Base-by-base conservation (phyloP, 139 green algal genomes). In the Haematococcus sp. region DNA sequence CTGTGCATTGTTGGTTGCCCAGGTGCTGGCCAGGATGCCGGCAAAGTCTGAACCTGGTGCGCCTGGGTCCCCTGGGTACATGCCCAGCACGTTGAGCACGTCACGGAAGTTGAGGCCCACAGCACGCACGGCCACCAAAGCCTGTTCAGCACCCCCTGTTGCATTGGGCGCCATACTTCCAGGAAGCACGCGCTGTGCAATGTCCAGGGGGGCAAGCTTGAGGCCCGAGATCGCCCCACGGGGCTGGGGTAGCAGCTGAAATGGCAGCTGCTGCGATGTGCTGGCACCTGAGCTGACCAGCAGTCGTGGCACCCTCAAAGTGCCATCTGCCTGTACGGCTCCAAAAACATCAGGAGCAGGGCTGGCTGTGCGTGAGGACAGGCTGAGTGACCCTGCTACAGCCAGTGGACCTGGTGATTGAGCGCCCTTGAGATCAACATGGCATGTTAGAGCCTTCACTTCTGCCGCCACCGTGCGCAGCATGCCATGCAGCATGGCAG, bases 101-200 rank as follows among this genome's bases (percentile, higher is more conserved):
- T 94, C 90, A 56, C 90, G 78, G 90, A 96, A 97, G 79, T 97
- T 97, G 56, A 97, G 73, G 2, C 92, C 92, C 33, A 97, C 87
- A 17, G 91, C 92, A 54, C 77, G 80, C 9, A 97, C 90, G 9
- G 73, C 65, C 35, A 96, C 32, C 33, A 82, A 55, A 34, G 90
- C 51, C 59, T 84, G 80, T n/a, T 69, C 84, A 0, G 66, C n/a
- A n/a, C n/a, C n/a, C n/a, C n/a, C 23, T 72, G 32, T 31, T 56
- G 22, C 33, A 69, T n/a, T n/a, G 46, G 56, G n/a, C 25, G 15
- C 52, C 52, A 60, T 60, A 9, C 31, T 27, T 46, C 31, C 34
- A 74, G 59, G 19, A 54, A 25, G 20, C 20, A 27, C 68, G 28
- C 61, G 31, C 59, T 56, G 70, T 4, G 19, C 31, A 1, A 51